Conservation (phyloP, 164 flowering plant genomes). For the Magnolia officinalis region DNA sequence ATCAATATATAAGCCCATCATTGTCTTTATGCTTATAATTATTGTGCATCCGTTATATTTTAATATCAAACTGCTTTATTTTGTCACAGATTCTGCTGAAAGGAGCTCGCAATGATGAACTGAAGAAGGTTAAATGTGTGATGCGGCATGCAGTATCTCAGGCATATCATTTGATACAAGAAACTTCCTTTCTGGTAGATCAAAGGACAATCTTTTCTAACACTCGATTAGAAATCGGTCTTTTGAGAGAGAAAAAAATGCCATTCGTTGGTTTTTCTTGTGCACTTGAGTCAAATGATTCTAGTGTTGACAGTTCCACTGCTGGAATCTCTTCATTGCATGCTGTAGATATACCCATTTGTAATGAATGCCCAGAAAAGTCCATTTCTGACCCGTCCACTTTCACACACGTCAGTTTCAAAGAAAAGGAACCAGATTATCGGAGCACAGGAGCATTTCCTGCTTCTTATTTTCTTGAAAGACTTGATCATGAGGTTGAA, state of each 20-base stretch:
- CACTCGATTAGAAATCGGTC: conserved; percentile 22
- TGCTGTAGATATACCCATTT: conserved; percentile 37
- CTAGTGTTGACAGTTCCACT: conserved; percentile 19
- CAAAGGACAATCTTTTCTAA: conserved; percentile 72
- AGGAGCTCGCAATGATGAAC: conserved; percentile 75
- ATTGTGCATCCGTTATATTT: background rate
- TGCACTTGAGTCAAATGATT: conserved; percentile 7
- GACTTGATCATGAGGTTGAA: too few relatives aligned
- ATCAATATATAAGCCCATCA: background rate
- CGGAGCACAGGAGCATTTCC: background rate
- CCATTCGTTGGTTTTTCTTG: conserved; percentile 15
- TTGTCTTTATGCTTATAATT: background rate
- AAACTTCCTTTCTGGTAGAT: conserved; percentile 79
- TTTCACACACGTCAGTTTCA: conserved; percentile 31
- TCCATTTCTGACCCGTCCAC: background rate
- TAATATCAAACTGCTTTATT: background rate
- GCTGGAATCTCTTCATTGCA: conserved; percentile 14
- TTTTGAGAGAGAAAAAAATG: conserved; percentile 14
- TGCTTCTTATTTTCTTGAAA: conserved; percentile 2
- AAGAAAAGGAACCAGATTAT: conserved; percentile 26
- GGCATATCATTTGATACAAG: conserved; percentile 83
- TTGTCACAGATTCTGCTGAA: conserved; percentile 77
- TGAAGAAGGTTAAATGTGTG: conserved; percentile 76
- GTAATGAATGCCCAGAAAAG: conserved; percentile 26
- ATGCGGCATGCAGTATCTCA: conserved; percentile 64